These are phyloP conservation scores for Aspergillus wentii DNA, from an alignment of 495 filamentous ascomycete species.

Conservation along the genomic window DNA sequence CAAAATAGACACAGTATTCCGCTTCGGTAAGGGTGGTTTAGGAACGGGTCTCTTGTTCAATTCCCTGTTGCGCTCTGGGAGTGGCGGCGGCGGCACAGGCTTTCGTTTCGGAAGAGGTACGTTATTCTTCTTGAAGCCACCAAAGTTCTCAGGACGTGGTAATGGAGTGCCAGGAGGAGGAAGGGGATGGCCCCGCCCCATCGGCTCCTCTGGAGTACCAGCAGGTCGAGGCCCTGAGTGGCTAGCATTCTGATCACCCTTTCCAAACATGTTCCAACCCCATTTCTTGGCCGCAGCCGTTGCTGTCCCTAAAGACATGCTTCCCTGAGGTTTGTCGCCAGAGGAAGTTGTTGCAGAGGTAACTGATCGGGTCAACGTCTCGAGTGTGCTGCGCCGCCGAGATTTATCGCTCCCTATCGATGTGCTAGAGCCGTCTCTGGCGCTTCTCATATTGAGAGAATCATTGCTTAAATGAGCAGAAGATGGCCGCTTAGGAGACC, in stretches of 20 bases:
- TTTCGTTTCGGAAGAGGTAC: constrained; percentile 59
- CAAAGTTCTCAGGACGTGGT: constrained; percentile 67
- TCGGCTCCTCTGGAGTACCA: constrained; percentile 60
- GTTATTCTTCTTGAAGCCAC: constrained; percentile 50
- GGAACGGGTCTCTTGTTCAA: constrained; percentile 20
- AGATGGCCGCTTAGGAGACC: constrained; percentile 17
- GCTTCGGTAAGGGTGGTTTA: constrained; percentile 27
- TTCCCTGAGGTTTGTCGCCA: constrained; percentile 29
- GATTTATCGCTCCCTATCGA: constrained; percentile 26
- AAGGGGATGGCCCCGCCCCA: constrained; percentile 60
- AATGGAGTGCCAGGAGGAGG: constrained; percentile 56
- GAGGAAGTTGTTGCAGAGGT: constrained; percentile 18
- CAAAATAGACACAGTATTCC: constrained; percentile 29
- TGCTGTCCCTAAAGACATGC: constrained; percentile 62
- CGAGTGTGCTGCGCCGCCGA: constrained; percentile 36
- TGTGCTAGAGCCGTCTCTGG: constrained; percentile 20
- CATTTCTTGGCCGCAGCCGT: constrained; percentile 81
- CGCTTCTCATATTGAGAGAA: constrained; percentile 25
- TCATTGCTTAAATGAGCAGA: constrained; percentile 21
- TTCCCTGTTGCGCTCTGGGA: constrained; percentile 23
- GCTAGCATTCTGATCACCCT: constrained; percentile 34
- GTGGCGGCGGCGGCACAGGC: constrained; percentile 40
- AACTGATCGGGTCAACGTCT: constrained; percentile 33
- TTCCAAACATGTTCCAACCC: constrained; percentile 68
- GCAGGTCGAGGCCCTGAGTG: constrained; percentile 33